Evolutionary conservation across 2,329 filamentous ascomycete species (phyloP).

Genomic region (Diaporthe vaccinii): DNA sequence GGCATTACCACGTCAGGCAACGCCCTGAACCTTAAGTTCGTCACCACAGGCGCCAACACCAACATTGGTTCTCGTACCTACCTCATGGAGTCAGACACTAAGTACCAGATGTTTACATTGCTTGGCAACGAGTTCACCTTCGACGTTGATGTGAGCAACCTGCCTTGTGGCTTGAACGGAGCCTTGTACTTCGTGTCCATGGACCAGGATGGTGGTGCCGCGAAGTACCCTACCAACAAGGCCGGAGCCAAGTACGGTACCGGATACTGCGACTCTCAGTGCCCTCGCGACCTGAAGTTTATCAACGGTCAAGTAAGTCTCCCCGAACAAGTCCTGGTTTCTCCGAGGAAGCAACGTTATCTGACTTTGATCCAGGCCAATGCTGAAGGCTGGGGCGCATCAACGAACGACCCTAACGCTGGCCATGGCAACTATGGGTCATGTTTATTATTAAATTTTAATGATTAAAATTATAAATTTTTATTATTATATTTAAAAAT

Average conservation of each 20-base stretch:
- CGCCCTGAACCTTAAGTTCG: conserved; percentile 62
- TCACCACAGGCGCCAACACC: conserved; percentile 55
- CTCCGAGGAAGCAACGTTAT: background rate
- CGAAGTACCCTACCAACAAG: conserved; percentile 55
- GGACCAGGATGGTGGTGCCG: conserved; percentile 52
- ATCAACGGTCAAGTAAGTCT: conserved; percentile 54
- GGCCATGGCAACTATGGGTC: conserved; percentile 64
- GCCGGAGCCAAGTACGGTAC: conserved; percentile 61
- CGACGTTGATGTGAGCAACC: conserved; percentile 77
- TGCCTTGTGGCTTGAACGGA: conserved; percentile 77
- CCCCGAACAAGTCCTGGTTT: background rate
- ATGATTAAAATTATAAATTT: too few species aligned
- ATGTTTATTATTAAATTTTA: too few species aligned
- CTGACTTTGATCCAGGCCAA: conserved; percentile 49
- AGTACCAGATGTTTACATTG: conserved; percentile 75
- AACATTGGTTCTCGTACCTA: conserved; percentile 72
- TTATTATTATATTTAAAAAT: too few species aligned
- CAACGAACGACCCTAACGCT: conserved; percentile 64
- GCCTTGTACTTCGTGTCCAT: conserved; percentile 63
- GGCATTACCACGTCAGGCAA: conserved; percentile 65
- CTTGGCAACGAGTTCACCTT: conserved; percentile 79
- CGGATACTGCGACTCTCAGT: conserved; percentile 59
- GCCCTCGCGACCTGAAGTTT: conserved; percentile 55
- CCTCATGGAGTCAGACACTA: conserved; percentile 71
- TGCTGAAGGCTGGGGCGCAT: conserved; percentile 60